A percentile compares a stretch with the other conserved stretches of the same genome.
These are phyloP conservation scores for Psidium friedrichsthalianum DNA, from an alignment of 345 rosid genomes.

Conservation along the genomic window DNA sequence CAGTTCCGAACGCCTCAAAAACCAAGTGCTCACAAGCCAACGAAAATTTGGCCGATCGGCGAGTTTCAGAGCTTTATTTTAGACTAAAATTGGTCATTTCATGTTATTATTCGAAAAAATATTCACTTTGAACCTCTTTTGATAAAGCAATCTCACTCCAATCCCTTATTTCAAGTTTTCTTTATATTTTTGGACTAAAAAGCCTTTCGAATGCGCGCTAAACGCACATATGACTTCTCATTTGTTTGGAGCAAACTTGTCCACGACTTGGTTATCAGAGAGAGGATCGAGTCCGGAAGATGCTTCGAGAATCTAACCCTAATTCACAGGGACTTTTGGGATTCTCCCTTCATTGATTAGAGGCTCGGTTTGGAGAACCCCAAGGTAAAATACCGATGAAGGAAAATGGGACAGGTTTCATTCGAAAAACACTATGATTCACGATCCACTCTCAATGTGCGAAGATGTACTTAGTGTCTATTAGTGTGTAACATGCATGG, in stretches of 20 bases:
- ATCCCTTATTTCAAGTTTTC: background rate
- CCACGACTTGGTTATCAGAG: too few relatives aligned
- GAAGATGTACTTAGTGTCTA: background rate
- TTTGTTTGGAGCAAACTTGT: too few relatives aligned
- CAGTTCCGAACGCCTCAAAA: rapidly evolving
- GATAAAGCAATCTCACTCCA: rapidly evolving
- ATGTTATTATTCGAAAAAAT: background rate
- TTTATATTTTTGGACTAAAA: too few relatives aligned
- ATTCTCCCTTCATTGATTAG: background rate
- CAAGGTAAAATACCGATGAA: background rate
- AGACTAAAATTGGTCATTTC: rapidly evolving
- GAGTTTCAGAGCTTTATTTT: background rate
- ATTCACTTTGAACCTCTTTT: background rate
- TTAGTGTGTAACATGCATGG: background rate
- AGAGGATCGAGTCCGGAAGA: too few relatives aligned
- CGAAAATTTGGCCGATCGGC: rapidly evolving
- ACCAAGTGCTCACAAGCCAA: background rate
- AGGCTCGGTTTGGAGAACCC: background rate
- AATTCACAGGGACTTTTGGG: too few relatives aligned
- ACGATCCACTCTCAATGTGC: background rate
- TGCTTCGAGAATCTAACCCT: too few relatives aligned
- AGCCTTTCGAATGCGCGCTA: too few relatives aligned
- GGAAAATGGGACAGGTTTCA: background rate
- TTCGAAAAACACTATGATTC: rapidly evolving
- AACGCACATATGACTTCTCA: too few relatives aligned